A percentile compares a stretch with the other conserved stretches of the same genome.
Conservation (phyloP, 225 moss, liverwort and hornwort genomes). For the Marchantia paleacea region DNA sequence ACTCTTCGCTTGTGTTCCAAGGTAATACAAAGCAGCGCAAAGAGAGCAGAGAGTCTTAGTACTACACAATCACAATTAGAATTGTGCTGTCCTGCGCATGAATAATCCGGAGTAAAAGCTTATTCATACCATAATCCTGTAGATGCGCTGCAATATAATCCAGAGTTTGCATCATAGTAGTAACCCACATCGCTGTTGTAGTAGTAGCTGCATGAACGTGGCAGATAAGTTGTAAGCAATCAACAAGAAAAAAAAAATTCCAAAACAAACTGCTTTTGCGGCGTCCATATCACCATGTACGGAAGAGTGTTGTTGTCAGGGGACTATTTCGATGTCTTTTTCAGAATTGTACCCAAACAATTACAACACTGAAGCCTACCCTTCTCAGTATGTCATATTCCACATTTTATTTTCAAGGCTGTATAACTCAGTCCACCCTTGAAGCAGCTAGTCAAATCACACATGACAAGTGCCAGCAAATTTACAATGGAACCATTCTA, state of each 20-base stretch:
- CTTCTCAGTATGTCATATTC: not conserved
- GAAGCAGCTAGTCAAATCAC: too few relatives aligned
- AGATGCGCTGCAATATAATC: conserved; percentile 78
- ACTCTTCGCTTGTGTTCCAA: too few relatives aligned
- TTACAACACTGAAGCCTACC: not conserved
- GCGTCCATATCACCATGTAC: not conserved
- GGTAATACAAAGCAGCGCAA: not conserved
- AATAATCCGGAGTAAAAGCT: not conserved
- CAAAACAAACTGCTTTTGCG: not conserved
- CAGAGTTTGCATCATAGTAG: conserved; percentile 72
- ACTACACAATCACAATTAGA: too few relatives aligned
- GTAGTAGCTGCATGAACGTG: conserved; percentile 56
- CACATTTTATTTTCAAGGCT: too few relatives aligned
- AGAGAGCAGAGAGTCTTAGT: too few relatives aligned
- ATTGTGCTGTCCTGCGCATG: too few relatives aligned
- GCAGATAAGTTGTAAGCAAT: not conserved
- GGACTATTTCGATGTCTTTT: not conserved
- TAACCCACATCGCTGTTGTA: conserved; percentile 84
- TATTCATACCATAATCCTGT: conserved; percentile 67
- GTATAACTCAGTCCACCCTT: too few relatives aligned
- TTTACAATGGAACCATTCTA: too few relatives aligned
- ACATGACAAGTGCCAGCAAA: too few relatives aligned
- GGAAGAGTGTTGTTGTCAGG: not conserved
- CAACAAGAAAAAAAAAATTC: not conserved
- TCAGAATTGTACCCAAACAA: not conserved